These are phyloP conservation scores for Amanita fuliginea DNA, from an alignment of 768 basidiomycete species.

Conservation along the genomic window DNA sequence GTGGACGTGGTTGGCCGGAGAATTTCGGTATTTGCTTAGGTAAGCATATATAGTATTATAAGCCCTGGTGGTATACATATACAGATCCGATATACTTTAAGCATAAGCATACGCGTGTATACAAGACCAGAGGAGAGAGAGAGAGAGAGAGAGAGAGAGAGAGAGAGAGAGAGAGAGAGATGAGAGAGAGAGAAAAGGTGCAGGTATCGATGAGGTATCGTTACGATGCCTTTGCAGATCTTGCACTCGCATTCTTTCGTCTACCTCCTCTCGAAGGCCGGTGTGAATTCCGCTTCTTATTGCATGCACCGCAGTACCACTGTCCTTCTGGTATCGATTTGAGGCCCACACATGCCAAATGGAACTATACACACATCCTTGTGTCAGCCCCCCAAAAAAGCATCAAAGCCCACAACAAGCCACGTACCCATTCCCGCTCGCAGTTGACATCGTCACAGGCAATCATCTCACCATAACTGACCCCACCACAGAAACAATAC, in stretches of 20 bases:
- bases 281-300: constrained; percentile 41
- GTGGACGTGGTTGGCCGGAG: constrained; percentile 21
- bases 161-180: too few relatives aligned
- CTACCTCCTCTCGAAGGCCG: constrained; percentile 43
- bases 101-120: neutral
- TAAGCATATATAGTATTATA: constrained; percentile 16
- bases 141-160: too few relatives aligned
- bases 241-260: constrained; percentile 15
- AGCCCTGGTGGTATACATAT: too few relatives aligned
- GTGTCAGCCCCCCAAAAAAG: neutral
- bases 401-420: constrained; percentile 5
- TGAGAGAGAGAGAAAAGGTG: too few relatives aligned
- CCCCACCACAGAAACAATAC: constrained; percentile 80
- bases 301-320: constrained; percentile 71
- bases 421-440: constrained; percentile 83
- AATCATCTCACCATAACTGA: constrained; percentile 92
- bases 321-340: constrained; percentile 52
- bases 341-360: constrained; percentile 65
- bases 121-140: neutral
- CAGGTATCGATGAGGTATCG: too few relatives aligned
- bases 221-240: constrained; percentile 4
- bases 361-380: constrained; percentile 47
- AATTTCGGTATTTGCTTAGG: constrained; percentile 33
- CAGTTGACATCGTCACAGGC: constrained; percentile 80
- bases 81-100: too few relatives aligned